phyloP scores from a whole-genome alignment of 176 grass and related monocot genomes.

The Puya raimondii region DNA sequence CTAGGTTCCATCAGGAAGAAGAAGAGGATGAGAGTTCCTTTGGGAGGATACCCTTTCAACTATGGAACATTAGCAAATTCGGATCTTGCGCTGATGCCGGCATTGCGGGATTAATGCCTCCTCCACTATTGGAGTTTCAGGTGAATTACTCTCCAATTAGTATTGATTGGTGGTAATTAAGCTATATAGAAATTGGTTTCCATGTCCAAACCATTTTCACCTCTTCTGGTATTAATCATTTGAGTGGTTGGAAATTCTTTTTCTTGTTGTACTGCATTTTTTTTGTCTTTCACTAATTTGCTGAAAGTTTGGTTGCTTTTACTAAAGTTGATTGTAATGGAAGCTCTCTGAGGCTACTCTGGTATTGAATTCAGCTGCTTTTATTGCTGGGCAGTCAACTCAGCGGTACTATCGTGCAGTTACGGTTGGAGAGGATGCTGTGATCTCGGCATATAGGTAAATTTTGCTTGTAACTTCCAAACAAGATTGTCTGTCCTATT shows the following conservation, averaged over 20 bases:
- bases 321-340: conserved; percentile 20
- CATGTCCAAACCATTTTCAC: too few species aligned
- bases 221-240: too few species aligned
- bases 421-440: conserved; percentile 78
- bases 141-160: conserved; percentile 23
- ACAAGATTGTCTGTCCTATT: neutral
- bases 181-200: too few species aligned
- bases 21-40: conserved; percentile 44
- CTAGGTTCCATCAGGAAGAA: conserved; percentile 45
- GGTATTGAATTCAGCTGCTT: conserved; percentile 86
- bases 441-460: conserved; percentile 95
- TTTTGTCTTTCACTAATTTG: neutral
- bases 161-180: neutral
- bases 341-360: conserved; percentile 56
- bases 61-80: conserved; percentile 84
- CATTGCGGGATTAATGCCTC: conserved; percentile 82
- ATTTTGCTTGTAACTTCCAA: conserved; percentile 1
- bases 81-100: conserved; percentile 71
- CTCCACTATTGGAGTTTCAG: conserved; percentile 82
- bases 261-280: neutral
- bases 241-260: neutral
- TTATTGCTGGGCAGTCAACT: conserved; percentile 93
- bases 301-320: neutral
- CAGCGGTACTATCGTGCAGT: conserved; percentile 79
- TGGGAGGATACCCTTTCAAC: conserved; percentile 53